Evolutionary conservation across 2,329 filamentous ascomycete species (phyloP).

Genomic region (Diaporthe humulicola): DNA sequence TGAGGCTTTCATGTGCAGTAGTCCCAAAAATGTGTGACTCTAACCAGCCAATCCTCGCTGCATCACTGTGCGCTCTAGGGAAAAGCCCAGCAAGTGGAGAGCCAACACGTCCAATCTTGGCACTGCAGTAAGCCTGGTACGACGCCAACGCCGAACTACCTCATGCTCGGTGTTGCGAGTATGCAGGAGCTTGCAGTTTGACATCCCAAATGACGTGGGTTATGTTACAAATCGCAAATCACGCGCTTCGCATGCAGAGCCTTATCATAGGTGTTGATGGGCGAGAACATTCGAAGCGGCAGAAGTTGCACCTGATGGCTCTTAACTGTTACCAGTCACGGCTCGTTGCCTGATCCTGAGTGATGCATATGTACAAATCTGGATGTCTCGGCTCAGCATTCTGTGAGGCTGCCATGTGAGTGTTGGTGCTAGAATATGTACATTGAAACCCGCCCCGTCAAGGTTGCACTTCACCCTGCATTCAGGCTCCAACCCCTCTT

Average conservation of each 20-base stretch:
- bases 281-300: not conserved
- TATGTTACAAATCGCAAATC: not conserved
- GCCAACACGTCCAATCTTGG: constrained; percentile 20
- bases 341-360: no score
- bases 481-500: not conserved
- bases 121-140: not conserved
- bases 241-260: not conserved
- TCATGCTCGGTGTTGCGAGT: not conserved
- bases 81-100: constrained; percentile 1
- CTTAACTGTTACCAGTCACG: no score
- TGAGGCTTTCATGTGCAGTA: constrained; percentile 34
- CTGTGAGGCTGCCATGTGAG: not conserved
- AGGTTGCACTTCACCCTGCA: no score
- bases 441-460: not conserved
- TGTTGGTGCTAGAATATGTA: not conserved
- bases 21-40: not conserved
- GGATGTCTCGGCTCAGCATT: not conserved
- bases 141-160: constrained; percentile 5
- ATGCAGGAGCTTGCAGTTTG: not conserved
- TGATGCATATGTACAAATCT: not conserved
- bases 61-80: not conserved
- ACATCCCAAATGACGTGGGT: not conserved
- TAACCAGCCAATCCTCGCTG: constrained; percentile 19
- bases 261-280: not conserved
- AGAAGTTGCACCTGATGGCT: not conserved